Evolutionary conservation across 176 grass and related monocot species (phyloP).

Genomic region (Neostapfia colusana): DNA sequence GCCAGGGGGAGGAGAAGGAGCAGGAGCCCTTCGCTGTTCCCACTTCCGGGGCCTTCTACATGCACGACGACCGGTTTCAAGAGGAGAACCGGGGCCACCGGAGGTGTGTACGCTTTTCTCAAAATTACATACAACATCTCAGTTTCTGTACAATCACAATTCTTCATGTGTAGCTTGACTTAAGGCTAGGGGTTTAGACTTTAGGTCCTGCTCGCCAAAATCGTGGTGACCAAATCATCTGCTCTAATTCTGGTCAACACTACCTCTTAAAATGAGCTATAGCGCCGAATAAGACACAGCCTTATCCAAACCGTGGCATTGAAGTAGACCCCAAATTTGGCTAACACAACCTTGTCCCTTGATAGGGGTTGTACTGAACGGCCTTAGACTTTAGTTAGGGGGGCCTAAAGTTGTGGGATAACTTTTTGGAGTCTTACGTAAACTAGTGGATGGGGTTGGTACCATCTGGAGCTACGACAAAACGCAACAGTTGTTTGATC

Average conservation of each 20-base stretch:
- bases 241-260: not conserved
- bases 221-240: not conserved
- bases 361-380: not conserved
- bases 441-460: not conserved
- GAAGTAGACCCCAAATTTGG: not conserved
- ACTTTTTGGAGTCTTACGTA: not conserved
- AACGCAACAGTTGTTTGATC: not conserved
- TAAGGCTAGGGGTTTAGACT: not conserved
- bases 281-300: no score
- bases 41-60: constrained; percentile 90
- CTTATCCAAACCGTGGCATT: not conserved
- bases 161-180: constrained; percentile 4
- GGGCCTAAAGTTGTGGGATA: not conserved
- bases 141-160: constrained; percentile 6
- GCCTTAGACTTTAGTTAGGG: not conserved
- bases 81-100: constrained; percentile 68
- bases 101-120: constrained; percentile 59
- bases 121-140: not conserved
- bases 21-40: constrained; percentile 89
- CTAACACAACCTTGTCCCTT: not conserved
- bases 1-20: constrained; percentile 65
- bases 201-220: not conserved
- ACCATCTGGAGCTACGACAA: not conserved
- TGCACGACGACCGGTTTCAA: constrained; percentile 97
- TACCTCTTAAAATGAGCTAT: not conserved